Conservation (phyloP, 2,329 filamentous ascomycete species). For the Phialophora chinensis region DNA sequence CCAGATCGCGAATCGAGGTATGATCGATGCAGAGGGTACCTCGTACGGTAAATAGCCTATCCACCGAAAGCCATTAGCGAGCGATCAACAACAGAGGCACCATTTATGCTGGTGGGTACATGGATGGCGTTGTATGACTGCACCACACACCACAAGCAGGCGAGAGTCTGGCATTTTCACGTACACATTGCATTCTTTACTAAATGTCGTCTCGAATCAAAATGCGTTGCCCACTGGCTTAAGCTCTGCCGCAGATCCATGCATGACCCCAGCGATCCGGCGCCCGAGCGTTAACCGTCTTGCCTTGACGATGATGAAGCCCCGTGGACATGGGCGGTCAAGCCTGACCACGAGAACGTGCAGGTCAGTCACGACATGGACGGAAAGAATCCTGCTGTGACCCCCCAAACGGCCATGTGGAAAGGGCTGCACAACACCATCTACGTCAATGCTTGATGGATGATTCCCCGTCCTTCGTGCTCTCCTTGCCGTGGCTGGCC, state of each 20-base stretch:
- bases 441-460: neutral
- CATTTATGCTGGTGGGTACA: neutral
- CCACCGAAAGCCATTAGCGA: neutral
- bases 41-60: neutral
- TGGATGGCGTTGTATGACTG: neutral
- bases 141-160: neutral
- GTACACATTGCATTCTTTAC: neutral
- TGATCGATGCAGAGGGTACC: conserved; percentile 4
- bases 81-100: conserved; percentile 3
- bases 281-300: neutral
- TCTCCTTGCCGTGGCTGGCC: neutral
- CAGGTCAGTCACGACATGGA: conserved; percentile 1
- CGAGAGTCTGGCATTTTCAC: neutral
- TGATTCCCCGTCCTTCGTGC: neutral
- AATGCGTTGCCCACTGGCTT: neutral
- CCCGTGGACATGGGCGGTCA: conserved; percentile 2
- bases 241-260: neutral
- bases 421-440: neutral
- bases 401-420: neutral
- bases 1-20: neutral
- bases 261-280: neutral
- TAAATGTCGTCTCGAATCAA: neutral
- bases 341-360: neutral
- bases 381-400: neutral
- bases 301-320: neutral